Base-by-base conservation (phyloP, 805 yeast species). In the Candida easanensis region DNA sequence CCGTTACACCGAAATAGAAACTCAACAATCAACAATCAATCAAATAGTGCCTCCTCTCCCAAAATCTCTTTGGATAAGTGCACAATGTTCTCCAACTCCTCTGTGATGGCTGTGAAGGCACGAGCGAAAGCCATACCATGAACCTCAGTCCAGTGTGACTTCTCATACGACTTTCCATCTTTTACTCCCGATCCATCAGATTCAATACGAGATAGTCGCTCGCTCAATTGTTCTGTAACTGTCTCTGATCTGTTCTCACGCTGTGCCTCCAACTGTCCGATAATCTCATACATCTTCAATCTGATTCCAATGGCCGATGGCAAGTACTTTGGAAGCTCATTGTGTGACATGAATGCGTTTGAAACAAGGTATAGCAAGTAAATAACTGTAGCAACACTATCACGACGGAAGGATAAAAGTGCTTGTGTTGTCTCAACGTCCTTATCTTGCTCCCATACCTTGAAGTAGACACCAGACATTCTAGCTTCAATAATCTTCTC, bases 111-210 rank as follows among this genome's bases (percentile, higher is more conserved):
- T 0, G 77, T 73, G 46, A 71, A 71, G 1, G 78, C 71, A 38
- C 71, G 65, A 1, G 77, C 66, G 52, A 73, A 73, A 1, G 77
- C 77, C 61, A 73, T 64, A 10, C 74, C 74, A 48, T 74, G 78
- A 22, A 74, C 66, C 36, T 68, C 70, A 9, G 66, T 65, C 79
- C 78, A 74, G 46, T 71, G 67, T 11, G 60, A 44, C 49, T 60
- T 62, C 46, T 45, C 52, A 19, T 47, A 50, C 2, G 48, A 28
- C 31, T 30, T 39, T 11, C 34, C 46, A 11, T 38, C 32, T 2
- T 26, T 21, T n/a, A 28, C 43, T 3, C 35, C 36, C 3, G 28
- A 31, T 2, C 41, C 41, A 10, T 35, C 21, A 2, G 36, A 31
- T 14, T 32, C 38, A 23, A 54, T 40, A 8, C 36, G 35, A 9